A percentile compares a stretch with the other conserved stretches of the same genome.
Evolutionary conservation across 768 basidiomycete species (phyloP).

Genomic region (Crepidotus variabilis): DNA sequence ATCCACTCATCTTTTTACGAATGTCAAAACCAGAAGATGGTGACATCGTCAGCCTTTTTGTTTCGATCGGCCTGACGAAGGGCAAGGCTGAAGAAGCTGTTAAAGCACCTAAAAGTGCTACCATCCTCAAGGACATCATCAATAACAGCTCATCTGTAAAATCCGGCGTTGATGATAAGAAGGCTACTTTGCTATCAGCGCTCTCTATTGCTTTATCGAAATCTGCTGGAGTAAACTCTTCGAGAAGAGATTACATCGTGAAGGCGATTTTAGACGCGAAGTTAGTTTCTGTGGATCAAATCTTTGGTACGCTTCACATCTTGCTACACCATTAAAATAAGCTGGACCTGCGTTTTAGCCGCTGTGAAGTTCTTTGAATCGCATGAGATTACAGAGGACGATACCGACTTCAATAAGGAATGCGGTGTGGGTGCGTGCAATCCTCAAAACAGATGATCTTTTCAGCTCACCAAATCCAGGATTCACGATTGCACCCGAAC

Average conservation of each 20-base stretch:
- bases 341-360: slow-evolving; percentile 37
- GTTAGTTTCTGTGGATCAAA: slow-evolving; percentile 81
- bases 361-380: slow-evolving; percentile 73
- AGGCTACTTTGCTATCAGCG: slow-evolving; percentile 64
- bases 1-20: not conserved
- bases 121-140: slow-evolving; percentile 66
- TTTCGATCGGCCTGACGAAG: slow-evolving; percentile 70
- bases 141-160: slow-evolving; percentile 45
- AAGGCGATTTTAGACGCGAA: slow-evolving; percentile 66
- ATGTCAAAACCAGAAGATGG: slow-evolving; percentile 27
- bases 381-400: slow-evolving; percentile 58
- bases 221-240: slow-evolving; percentile 39
- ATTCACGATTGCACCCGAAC: slow-evolving; percentile 67
- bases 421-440: slow-evolving; percentile 84
- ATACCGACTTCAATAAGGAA: slow-evolving; percentile 64
- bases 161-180: slow-evolving; percentile 71
- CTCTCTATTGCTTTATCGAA: slow-evolving; percentile 64
- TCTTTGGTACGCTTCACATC: slow-evolving; percentile 57
- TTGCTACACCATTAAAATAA: not conserved
- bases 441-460: not conserved
- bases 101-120: slow-evolving; percentile 75
- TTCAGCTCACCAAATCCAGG: slow-evolving; percentile 40
- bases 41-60: slow-evolving; percentile 51
- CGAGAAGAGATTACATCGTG: slow-evolving; percentile 60
- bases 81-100: slow-evolving; percentile 80